Base-by-base conservation (phyloP, 306 rosid genomes). In the Phaseolus lunatus region DNA sequence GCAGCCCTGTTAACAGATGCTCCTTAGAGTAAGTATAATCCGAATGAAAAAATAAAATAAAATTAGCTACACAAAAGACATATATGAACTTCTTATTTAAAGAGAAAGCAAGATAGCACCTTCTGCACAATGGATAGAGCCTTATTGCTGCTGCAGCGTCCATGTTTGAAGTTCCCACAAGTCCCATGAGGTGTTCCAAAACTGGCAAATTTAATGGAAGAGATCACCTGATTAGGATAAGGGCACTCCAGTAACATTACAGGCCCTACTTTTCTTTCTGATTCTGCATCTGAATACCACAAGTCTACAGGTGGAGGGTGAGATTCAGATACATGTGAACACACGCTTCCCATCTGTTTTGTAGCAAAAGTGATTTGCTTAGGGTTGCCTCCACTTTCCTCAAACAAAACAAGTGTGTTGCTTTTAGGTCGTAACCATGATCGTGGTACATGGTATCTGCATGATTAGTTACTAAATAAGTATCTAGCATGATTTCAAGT, bases 341-440 rank as follows among this genome's bases (percentile, higher is more conserved):
- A 95, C 82, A 92, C 29, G 26, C 88, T 92, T 68, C 71, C 91
- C 49, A 89, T 74, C 79, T 89, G 85, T 73, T 75, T 87, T n/a
- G 89, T 85, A 9, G 90, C 87, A 33, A 95, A 82, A 44, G 89
- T 80, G 57, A 95, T 77, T 64, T 77, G 80, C 0, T 86, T 89
- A 33, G 98, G 97, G 74, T 95, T 91, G 3, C 97, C 96, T 70
- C 98, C 97, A 0, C 35, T 84, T 85, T 95, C 98, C 85, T 92
- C 97, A 52, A 92, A 89, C 72, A 95, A 79, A 35, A 95, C 96
- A 31, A 95, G 86, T 68, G 75, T 88, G 85, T 95, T 92, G 49
- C 73, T 86, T n/a, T 79, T 73, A 19, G 91, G 74, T 81, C 74
- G 44, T 79, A 95, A 74, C 98, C 97, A 95, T 7, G 95, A 82